Evolutionary conservation across 441 rosid genomes (phyloP).

Genomic region (Croton laevigatus): DNA sequence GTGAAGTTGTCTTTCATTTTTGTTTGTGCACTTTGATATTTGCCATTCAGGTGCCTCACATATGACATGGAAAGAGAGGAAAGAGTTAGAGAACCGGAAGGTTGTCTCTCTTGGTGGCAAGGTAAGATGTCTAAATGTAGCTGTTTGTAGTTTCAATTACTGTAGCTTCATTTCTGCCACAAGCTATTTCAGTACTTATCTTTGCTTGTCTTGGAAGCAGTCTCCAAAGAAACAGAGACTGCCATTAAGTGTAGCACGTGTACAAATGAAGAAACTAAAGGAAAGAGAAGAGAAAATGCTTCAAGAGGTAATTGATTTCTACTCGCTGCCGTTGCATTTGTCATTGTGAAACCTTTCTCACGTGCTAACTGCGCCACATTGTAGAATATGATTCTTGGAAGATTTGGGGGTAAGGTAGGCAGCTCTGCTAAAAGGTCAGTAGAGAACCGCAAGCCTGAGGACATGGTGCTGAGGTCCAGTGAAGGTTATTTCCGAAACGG

Average conservation of each 20-base stretch:
- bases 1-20: neutral
- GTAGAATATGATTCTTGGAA: constrained; percentile 57
- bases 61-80: constrained; percentile 88
- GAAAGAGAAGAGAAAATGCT: constrained; percentile 61
- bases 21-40: neutral
- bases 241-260: constrained; percentile 70
- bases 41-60: constrained; percentile 40
- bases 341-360: neutral
- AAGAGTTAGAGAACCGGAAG: constrained; percentile 65
- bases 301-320: constrained; percentile 44
- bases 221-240: constrained; percentile 73
- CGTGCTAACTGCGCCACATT: constrained; percentile 8
- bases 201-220: constrained; percentile 32
- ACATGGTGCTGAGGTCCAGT: constrained; percentile 57
- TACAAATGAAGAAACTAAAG: constrained; percentile 77
- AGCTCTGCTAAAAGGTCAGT: constrained; percentile 32
- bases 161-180: neutral
- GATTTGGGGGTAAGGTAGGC: constrained; percentile 49
- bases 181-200: neutral
- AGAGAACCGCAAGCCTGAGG: constrained; percentile 58
- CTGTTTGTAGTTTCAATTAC: neutral
- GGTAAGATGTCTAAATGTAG: constrained; percentile 35
- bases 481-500: constrained; percentile 75
- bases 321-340: neutral
- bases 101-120: constrained; percentile 78